Base-by-base conservation (phyloP, 2,329 filamentous ascomycete species). In the Emmonsiellopsis sp. region DNA sequence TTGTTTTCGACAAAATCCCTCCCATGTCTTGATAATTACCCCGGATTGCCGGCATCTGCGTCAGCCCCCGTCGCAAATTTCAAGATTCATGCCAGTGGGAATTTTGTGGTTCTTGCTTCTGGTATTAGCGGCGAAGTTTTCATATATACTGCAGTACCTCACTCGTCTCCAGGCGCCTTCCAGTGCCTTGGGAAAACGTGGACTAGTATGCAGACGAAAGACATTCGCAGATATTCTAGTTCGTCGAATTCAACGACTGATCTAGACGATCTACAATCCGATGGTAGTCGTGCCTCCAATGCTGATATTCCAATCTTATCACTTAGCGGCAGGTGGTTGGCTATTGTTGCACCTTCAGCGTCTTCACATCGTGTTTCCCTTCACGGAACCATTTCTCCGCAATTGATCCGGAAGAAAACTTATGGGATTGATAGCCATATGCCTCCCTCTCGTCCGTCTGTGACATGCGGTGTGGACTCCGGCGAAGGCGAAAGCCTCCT, bases 51-150 rank as follows among this genome's bases (percentile, higher is more conserved):
- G 20, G 86, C 88, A 56, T 78, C 82, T 58, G 79, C 85, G 26
- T 89, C 89, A 7, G 70, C 80, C 7, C 85, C 89, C 0, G 79
- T 80, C 5, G 89, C 89, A 26, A 83, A 87, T 30, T 77, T 96
- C 55, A 83, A 80, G 44, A 75, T 96, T 52, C 81, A 85, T 62
- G 85, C 86, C 9, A 86, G 87, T 61, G 82, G 80, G 4, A 85
- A 83, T 34, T 87, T 81, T 61, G 65, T 96, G 38, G 78, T 85
- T 2, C 75, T 96, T 34, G 82, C 86, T 52, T 96, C 90, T 49
- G 90, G 89, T 2, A 73, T 79, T 20, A 95, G 89, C 49, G 92
- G 92, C 10, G 92, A 97, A 71, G 84, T 92, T 45, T 95, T 87
- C 78, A 75, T 95, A 7, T 97, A 85, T 79, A 66, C 75, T 34